phyloP scores from a whole-genome alignment of 148 eudicot genomes.

The Nyssa sinensis region DNA sequence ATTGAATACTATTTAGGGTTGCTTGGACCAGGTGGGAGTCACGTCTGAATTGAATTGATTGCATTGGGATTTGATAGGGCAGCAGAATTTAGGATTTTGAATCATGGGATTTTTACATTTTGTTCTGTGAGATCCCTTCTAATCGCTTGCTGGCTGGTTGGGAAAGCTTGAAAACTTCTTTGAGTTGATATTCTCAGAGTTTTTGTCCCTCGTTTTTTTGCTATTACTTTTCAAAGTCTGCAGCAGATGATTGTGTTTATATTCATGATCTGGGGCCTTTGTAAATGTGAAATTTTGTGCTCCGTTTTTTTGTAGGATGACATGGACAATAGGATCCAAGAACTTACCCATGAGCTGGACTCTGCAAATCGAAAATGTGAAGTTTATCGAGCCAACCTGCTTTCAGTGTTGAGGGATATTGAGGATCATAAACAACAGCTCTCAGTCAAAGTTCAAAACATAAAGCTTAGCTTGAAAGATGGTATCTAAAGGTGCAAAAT shows the following conservation, averaged over 20 bases:
- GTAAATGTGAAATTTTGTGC: neutral
- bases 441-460: slow-evolving; percentile 35
- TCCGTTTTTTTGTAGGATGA: slow-evolving; percentile 28
- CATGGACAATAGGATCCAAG: slow-evolving; percentile 37
- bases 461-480: slow-evolving; percentile 32
- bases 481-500: slow-evolving; percentile 23
- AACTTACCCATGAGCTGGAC: slow-evolving; percentile 35
- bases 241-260: neutral
- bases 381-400: slow-evolving; percentile 33
- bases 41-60: too few relatives aligned
- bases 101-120: too few relatives aligned
- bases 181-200: neutral
- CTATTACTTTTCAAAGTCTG: neutral
- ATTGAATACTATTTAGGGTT: too few relatives aligned
- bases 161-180: neutral
- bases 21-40: too few relatives aligned
- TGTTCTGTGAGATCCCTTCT: neutral
- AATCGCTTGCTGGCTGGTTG: neutral
- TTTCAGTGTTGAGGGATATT: slow-evolving; percentile 33
- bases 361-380: slow-evolving; percentile 31
- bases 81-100: too few relatives aligned
- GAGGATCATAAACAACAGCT: slow-evolving; percentile 40
- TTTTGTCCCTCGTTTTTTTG: neutral
- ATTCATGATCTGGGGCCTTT: neutral
- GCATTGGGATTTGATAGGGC: too few relatives aligned